These are phyloP conservation scores for Tetraselmis striata DNA, from an alignment of 139 green algal genomes.

Conservation along the genomic window DNA sequence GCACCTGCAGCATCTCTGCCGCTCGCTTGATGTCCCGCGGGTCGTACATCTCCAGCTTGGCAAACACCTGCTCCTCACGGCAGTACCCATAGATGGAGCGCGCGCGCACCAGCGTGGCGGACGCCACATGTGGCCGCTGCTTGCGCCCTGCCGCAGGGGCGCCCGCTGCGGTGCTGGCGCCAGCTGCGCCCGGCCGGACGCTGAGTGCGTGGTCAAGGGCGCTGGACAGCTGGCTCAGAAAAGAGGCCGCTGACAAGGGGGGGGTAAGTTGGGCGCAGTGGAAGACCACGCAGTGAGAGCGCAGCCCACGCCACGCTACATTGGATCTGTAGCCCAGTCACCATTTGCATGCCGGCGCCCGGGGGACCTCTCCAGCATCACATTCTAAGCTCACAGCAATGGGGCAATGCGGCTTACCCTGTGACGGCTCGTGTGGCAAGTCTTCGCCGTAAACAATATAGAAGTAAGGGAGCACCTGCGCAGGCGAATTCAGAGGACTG, in stretches of 20 bases:
- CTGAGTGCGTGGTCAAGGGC: slow-evolving; percentile 13
- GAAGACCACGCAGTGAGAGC: slow-evolving; percentile 5
- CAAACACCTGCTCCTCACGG: slow-evolving; percentile 64
- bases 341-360: too few species aligned
- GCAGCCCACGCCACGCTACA: neutral
- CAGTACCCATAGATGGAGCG: slow-evolving; percentile 86
- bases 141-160: neutral
- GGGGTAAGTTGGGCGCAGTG: too few species aligned
- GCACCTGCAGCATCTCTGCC: slow-evolving; percentile 49
- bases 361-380: too few species aligned
- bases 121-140: slow-evolving; percentile 52
- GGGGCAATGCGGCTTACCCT: slow-evolving; percentile 36
- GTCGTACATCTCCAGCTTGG: slow-evolving; percentile 79
- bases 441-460: slow-evolving; percentile 82
- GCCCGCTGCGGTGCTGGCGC: neutral
- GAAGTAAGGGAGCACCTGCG: slow-evolving; percentile 87
- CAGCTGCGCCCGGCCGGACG: slow-evolving; percentile 15
- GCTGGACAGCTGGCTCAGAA: neutral
- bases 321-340: neutral
- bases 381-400: neutral
- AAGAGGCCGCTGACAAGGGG: neutral
- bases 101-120: slow-evolving; percentile 65
- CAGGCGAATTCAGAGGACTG: slow-evolving; percentile 25
- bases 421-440: slow-evolving; percentile 50
- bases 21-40: slow-evolving; percentile 58